phyloP scores from a whole-genome alignment of 2,329 filamentous ascomycete species.

The Aspergillus carbonarius region DNA sequence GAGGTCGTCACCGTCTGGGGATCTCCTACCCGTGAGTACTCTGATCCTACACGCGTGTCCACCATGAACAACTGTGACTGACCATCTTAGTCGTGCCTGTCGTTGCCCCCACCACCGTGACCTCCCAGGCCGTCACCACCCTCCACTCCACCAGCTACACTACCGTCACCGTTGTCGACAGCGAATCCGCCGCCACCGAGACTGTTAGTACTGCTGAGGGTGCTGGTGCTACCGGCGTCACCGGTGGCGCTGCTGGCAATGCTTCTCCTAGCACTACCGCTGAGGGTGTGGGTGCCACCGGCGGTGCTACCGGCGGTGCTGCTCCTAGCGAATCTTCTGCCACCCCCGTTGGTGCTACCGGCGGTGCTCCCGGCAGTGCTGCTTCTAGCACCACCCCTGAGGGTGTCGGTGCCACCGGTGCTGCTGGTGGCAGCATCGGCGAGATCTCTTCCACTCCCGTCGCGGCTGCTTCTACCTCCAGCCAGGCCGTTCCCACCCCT shows the following conservation, averaged over 20 bases:
- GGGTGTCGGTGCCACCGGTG: conserved; percentile 8
- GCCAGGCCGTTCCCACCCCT: conserved; percentile 43
- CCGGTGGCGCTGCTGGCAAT: conserved; percentile 1
- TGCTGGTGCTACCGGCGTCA: conserved; percentile 6
- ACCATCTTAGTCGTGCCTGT: conserved; percentile 39
- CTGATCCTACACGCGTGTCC: not conserved
- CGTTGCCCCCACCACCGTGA: conserved; percentile 26
- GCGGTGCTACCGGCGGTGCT: conserved; percentile 1
- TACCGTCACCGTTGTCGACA: conserved; percentile 36
- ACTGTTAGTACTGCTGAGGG: conserved; percentile 9
- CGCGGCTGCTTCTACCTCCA: conserved; percentile 26
- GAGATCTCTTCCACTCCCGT: not conserved
- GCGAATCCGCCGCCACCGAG: conserved; percentile 11
- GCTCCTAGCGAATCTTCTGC: conserved; percentile 1
- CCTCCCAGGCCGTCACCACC: conserved; percentile 34
- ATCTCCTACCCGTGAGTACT: conserved; percentile 59
- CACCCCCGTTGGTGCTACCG: conserved; percentile 6
- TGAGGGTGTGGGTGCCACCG: conserved; percentile 5
- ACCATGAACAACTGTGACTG: conserved; percentile 11
- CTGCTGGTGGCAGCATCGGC: conserved; percentile 5
- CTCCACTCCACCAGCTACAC: conserved; percentile 40
- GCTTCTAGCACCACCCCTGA: not conserved
- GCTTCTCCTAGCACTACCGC: conserved; percentile 2
- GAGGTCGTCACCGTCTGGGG: conserved; percentile 71
- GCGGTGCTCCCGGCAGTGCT: not conserved